Percentiles rank a stretch among this genome's conserved stretches.
These are phyloP conservation scores for Trametes villosa DNA, from an alignment of 768 basidiomycete species.

Conservation along the genomic window DNA sequence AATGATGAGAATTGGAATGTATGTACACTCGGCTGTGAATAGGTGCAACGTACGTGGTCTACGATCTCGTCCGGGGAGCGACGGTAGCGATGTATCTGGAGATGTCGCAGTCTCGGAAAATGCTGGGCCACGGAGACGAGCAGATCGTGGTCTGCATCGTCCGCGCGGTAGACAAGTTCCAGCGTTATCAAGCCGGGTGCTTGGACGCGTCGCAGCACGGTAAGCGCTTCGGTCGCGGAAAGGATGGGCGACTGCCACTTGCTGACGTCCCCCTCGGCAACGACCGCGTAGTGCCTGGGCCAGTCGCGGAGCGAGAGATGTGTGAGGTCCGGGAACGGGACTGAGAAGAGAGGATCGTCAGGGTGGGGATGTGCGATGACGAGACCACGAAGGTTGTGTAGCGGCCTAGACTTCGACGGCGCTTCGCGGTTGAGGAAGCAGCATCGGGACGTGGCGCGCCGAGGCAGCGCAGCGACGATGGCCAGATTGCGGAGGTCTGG, in stretches of 20 bases:
- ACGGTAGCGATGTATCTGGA: constrained; percentile 1
- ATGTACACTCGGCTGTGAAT: not conserved
- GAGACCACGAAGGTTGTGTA: not conserved
- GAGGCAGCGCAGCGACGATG: not conserved
- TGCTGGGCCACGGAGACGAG: not conserved
- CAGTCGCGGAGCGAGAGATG: constrained; percentile 2
- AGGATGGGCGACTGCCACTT: not conserved
- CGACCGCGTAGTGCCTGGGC: not conserved
- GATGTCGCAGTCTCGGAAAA: not conserved
- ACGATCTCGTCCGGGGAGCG: not conserved
- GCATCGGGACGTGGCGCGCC: too few species aligned
- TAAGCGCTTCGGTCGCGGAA: not conserved
- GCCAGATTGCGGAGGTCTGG: not conserved
- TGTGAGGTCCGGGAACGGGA: not conserved
- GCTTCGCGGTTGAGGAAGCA: not conserved
- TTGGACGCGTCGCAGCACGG: not conserved
- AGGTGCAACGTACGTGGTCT: not conserved
- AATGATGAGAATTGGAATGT: not conserved
- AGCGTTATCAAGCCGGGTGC: not conserved
- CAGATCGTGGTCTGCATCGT: not conserved
- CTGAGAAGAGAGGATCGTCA: not conserved
- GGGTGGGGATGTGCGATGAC: not conserved
- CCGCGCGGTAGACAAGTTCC: not conserved
- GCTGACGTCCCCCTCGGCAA: not conserved
- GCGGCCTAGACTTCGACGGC: too few species aligned